phyloP scores from a whole-genome alignment of 2,329 filamentous ascomycete genomes.

The Calonectria henricotiae region DNA sequence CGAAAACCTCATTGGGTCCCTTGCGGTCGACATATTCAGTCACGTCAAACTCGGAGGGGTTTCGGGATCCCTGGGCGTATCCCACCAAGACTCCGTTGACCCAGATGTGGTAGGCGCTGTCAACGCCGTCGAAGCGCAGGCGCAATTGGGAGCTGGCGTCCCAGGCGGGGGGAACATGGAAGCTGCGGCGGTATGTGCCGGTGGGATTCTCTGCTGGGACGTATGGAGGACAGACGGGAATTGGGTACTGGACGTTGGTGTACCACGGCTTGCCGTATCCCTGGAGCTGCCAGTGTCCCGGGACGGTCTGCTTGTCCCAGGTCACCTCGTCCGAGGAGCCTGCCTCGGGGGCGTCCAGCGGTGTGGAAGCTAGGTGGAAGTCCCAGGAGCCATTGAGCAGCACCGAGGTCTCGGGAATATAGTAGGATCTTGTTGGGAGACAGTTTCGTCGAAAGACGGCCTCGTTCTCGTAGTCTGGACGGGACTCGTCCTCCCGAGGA shows the following conservation, averaged over 20 bases:
- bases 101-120: slow-evolving; percentile 80
- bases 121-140: slow-evolving; percentile 80
- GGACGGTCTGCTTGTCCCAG: slow-evolving; percentile 70
- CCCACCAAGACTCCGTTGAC: slow-evolving; percentile 77
- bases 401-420: slow-evolving; percentile 67
- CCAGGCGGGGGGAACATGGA: slow-evolving; percentile 69
- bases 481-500: slow-evolving; percentile 56
- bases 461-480: slow-evolving; percentile 68
- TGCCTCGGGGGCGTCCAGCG: slow-evolving; percentile 63
- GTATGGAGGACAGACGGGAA: slow-evolving; percentile 76
- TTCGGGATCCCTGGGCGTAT: slow-evolving; percentile 79
- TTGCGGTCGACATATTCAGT: slow-evolving; percentile 63
- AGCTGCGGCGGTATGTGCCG: slow-evolving; percentile 73
- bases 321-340: slow-evolving; percentile 68
- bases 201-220: slow-evolving; percentile 77
- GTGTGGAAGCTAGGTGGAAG: slow-evolving; percentile 68
- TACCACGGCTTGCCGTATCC: slow-evolving; percentile 79
- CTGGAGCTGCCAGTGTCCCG: slow-evolving; percentile 80
- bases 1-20: slow-evolving; percentile 70
- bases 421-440: slow-evolving; percentile 68
- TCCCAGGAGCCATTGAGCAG: slow-evolving; percentile 73
- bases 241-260: slow-evolving; percentile 78
- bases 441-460: slow-evolving; percentile 70
- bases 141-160: slow-evolving; percentile 69
- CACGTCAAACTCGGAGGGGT: slow-evolving; percentile 80